phyloP scores from a whole-genome alignment of 352 stramenopile genomes.

The Hyaloperonospora brassicae region DNA sequence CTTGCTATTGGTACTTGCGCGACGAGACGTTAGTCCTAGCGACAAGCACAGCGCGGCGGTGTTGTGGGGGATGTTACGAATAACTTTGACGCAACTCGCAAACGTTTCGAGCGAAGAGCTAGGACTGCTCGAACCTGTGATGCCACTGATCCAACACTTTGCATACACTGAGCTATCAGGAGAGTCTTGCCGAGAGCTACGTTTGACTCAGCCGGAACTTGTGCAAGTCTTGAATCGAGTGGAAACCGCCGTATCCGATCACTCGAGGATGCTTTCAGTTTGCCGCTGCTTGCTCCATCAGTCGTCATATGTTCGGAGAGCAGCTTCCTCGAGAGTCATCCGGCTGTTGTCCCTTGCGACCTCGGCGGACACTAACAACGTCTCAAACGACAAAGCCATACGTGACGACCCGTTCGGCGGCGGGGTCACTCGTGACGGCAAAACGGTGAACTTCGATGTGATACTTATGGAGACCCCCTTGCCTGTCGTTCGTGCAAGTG shows the following conservation, averaged over 20 bases:
- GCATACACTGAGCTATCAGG: slow-evolving; percentile 38
- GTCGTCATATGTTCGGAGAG: slow-evolving; percentile 40
- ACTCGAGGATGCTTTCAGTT: slow-evolving; percentile 27
- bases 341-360: slow-evolving; percentile 23
- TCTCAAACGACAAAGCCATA: slow-evolving; percentile 20
- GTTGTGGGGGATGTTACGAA: slow-evolving; percentile 28
- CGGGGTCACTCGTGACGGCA: slow-evolving; percentile 5
- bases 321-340: slow-evolving; percentile 35
- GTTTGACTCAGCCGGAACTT: slow-evolving; percentile 28
- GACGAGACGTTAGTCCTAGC: not conserved
- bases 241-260: slow-evolving; percentile 18
- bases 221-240: slow-evolving; percentile 37
- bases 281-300: slow-evolving; percentile 43
- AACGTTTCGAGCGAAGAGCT: slow-evolving; percentile 14
- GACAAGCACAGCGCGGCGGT: slow-evolving; percentile 6
- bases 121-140: slow-evolving; percentile 14
- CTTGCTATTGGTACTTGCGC: slow-evolving; percentile 21
- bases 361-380: slow-evolving; percentile 8
- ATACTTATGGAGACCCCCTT: slow-evolving; percentile 27
- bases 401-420: slow-evolving; percentile 28
- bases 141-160: slow-evolving; percentile 53
- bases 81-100: slow-evolving; percentile 20
- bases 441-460: slow-evolving; percentile 13
- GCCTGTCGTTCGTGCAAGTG: slow-evolving; percentile 13
- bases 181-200: slow-evolving; percentile 14